Base-by-base conservation (phyloP, 2,329 filamentous ascomycete species). In the Tolypocladium ovalisporum region DNA sequence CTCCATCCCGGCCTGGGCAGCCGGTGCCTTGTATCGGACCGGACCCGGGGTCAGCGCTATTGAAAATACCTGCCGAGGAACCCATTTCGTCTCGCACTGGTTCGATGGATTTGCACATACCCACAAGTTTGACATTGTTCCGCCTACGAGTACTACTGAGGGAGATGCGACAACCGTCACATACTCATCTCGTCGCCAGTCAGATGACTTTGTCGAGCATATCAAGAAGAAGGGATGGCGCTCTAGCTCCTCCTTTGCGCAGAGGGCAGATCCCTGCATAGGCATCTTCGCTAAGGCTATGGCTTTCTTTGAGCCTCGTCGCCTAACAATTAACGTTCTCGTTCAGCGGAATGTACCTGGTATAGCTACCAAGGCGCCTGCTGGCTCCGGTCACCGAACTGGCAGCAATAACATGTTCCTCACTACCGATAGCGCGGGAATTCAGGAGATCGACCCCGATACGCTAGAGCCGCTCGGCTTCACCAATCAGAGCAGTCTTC, bases 101-200 rank as follows among this genome's bases (percentile, higher is more conserved):
- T 94, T 94, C 63, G 90, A 94, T 66, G 87, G 87, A 7, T 84
- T 90, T 58, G 80, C 83, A 3, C 82, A 88, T 56, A 77, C 83
- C 1, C 88, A 93, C 71, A 83, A 82, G 32, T 93, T 93, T 67
- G 79, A 89, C 57, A 87, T 93, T 35, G 64, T 83, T 3, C 67
- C 78, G 37, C 15, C 37, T 4, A n/a, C n/a, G n/a, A n/a, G n/a
- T n/a, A 7, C 17, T 0, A 61, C 76, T 0, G 64, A 66, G 1
- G 61, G 63, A 4, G 60, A 58, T 34, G 66, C 65, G 47, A 63
- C 62, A 1, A 58, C 65, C 0, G 86, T 92, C 3, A 74, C 79
- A 27, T 93, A 93, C 68, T 86, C 86, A 8, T 94, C 89, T 1
- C 79, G 87, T 12, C 79, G 83, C 29, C 86, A 87, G 55, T 82